Percentiles rank a stretch among this genome's conserved stretches.
These are phyloP conservation scores for Sphaerulina vaccinii DNA, from an alignment of 2,329 filamentous ascomycete genomes.

Conservation along the genomic window DNA sequence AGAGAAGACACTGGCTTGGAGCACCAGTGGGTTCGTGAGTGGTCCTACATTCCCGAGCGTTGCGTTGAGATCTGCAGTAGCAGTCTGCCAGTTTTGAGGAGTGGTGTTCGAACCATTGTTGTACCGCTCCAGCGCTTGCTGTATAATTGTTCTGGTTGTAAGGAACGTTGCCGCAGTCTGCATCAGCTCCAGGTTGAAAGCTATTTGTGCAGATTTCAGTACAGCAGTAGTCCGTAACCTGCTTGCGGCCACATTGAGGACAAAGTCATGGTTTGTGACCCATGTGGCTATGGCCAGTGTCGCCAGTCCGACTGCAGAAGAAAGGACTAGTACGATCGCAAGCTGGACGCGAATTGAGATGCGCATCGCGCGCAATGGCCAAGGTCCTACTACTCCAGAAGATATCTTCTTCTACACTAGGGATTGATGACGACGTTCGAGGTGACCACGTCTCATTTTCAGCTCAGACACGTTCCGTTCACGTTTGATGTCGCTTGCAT, in stretches of 20 bases:
- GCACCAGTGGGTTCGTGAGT: conserved; percentile 53
- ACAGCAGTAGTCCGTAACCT: conserved; percentile 76
- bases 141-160: conserved; percentile 60
- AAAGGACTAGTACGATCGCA: conserved; percentile 72
- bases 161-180: conserved; percentile 73
- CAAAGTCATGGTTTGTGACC: conserved; percentile 61
- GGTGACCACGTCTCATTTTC: background rate
- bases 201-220: conserved; percentile 81
- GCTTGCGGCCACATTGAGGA: conserved; percentile 54
- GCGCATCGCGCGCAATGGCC: conserved; percentile 58
- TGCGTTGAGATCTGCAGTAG: conserved; percentile 65
- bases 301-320: conserved; percentile 70
- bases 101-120: conserved; percentile 54
- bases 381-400: background rate
- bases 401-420: background rate
- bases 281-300: conserved; percentile 78
- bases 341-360: conserved; percentile 87
- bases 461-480: background rate
- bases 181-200: conserved; percentile 75
- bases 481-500: no score
- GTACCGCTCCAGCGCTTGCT: conserved; percentile 52
- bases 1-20: conserved; percentile 72
- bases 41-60: conserved; percentile 59
- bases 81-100: conserved; percentile 58
- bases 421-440: background rate